Evolutionary conservation across 805 yeast species (phyloP), one percentile per base, ranked within the genome.

Genomic region (Cyberlindnera lachancei): DNA sequence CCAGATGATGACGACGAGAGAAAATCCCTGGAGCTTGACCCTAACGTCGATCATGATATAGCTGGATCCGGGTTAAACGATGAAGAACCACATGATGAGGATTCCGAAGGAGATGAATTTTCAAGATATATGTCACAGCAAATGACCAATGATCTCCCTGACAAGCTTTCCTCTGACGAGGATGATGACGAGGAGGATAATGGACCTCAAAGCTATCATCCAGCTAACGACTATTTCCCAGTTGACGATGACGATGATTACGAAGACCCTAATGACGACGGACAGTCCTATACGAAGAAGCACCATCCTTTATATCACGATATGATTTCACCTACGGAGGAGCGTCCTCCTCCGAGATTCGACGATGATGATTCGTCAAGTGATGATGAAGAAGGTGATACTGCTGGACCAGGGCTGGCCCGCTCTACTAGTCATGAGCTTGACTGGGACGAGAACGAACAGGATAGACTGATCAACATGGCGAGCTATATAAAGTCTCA

Each of bases 201-300:
- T 26, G 29, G 22, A 14, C 27, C 23, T 3, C 39, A 33, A 15
- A 34, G 37, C 20, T 36, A 34, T 27, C 43, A 37, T 16, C 25
- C 35, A 15, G 41, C 36, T 7, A 27, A 21, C 19, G 37, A 36
- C 14, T 35, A 36, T 30, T 34, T 36, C 34, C 44, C 40, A 19
- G 44, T 48, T 21, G 56, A 51, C 27, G 70, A 70, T 18, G 82
- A 71, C 11, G 86, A 80, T 38, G 87, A 78, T 38, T 79, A 81
- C 46, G 74, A 73, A 45, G 88, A 81, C 50, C 88, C 90, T 1
- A 79, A 81, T 48, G 90, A 82, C 52, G 90, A 81, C 48, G 90
- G 90, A 0, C 75, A 73, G 49, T 76, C 84, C 2, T 81, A 81
- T 53, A 73, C 75, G 33, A 78, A 73, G 50, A 64, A 68, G 16